Percentiles rank a stretch among this genome's conserved stretches.
These are phyloP conservation scores for Aeschynomene evenia DNA, from an alignment of 306 rosid genomes.

Conservation along the genomic window DNA sequence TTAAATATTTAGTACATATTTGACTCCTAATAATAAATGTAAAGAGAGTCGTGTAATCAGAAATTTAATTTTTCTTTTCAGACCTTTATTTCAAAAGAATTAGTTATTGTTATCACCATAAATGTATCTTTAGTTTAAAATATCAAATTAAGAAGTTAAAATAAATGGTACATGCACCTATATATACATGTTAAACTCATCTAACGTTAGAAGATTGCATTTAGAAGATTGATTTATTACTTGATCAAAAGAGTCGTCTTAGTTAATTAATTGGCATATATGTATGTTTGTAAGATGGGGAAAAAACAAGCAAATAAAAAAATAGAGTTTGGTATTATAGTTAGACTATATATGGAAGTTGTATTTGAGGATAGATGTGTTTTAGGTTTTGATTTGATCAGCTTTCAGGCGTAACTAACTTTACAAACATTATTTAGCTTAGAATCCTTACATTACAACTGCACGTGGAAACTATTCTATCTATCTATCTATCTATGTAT, in stretches of 20 bases:
- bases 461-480: slow-evolving; percentile 29
- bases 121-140: no score
- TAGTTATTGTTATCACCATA: no score
- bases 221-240: neutral
- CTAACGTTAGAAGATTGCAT: no score
- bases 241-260: neutral
- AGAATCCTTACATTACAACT: slow-evolving; percentile 28
- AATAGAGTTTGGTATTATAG: slow-evolving; percentile 33
- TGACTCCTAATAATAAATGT: no score
- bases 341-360: slow-evolving; percentile 35
- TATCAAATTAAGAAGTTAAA: no score
- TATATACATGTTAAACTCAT: neutral
- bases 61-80: no score
- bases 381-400: slow-evolving; percentile 36
- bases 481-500: no score
- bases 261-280: neutral
- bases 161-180: neutral
- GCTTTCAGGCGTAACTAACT: slow-evolving; percentile 38
- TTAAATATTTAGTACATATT: no score
- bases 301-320: neutral
- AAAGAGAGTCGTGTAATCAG: no score
- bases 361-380: slow-evolving; percentile 18
- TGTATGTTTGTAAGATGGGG: slow-evolving; percentile 4
- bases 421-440: slow-evolving; percentile 34
- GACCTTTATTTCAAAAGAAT: no score